phyloP scores from a whole-genome alignment of 768 basidiomycete species.

The Suillus plorans region DNA sequence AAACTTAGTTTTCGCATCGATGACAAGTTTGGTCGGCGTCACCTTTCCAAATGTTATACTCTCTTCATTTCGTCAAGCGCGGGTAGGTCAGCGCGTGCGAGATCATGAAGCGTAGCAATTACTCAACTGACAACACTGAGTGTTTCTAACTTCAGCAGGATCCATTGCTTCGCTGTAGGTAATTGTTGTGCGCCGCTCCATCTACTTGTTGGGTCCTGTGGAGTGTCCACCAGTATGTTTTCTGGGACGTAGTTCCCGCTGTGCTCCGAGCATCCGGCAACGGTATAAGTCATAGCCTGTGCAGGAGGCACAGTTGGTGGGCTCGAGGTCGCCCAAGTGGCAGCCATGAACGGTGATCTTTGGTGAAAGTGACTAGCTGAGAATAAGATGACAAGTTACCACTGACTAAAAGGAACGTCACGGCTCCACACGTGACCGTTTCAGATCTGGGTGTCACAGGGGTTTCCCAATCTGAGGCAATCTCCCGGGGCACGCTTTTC shows the following conservation, averaged over 20 bases:
- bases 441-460: too few species aligned
- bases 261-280: slow-evolving; percentile 65
- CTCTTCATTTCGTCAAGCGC: slow-evolving; percentile 38
- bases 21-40: not conserved
- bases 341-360: not conserved
- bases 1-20: not conserved
- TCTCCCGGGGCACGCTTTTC: too few species aligned
- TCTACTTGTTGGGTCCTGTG: slow-evolving; percentile 63
- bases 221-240: slow-evolving; percentile 65
- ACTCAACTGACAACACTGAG: slow-evolving; percentile 67
- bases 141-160: slow-evolving; percentile 61
- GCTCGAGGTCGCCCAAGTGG: slow-evolving; percentile 6
- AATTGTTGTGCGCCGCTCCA: slow-evolving; percentile 73
- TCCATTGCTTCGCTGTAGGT: slow-evolving; percentile 63
- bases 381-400: not conserved
- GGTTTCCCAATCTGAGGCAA: too few species aligned
- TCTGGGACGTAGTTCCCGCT: slow-evolving; percentile 69
- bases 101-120: slow-evolving; percentile 1
- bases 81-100: slow-evolving; percentile 11
- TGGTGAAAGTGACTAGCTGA: not conserved
- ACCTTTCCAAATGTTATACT: slow-evolving; percentile 84
- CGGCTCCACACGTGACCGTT: too few species aligned
- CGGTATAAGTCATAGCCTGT: slow-evolving; percentile 45
- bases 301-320: slow-evolving; percentile 10
- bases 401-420: not conserved